Evolutionary conservation across 805 yeast species (phyloP), one percentile per base, ranked within the genome.

Genomic region (Candida vaughaniae): DNA sequence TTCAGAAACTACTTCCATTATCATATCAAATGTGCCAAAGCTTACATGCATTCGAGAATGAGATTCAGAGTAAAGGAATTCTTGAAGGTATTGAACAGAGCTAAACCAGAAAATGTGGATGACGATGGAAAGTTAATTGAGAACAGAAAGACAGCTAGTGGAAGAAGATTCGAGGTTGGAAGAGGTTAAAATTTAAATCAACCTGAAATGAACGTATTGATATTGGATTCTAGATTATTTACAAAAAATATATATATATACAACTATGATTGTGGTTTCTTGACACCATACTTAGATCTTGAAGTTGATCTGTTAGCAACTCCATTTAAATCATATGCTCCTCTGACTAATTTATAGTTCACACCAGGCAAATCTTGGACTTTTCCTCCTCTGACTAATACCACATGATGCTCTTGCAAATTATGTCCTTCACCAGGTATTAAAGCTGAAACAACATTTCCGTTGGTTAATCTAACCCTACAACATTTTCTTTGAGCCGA

Each of bases 351-450:
- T 64, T 86, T 93, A 63, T 93, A 93, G 60, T 88, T 90, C 33
- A 93, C 96, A 76, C 99, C 99, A 17, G 99, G 99, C 52, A 91
- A 71, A 80, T 93, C 99, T 58, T 90, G 96, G 36, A 87, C 87
- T 74, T 97, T 81, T 11, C 99, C 99, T n/a, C 99, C 99, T 64
- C 99, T 80, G 3, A 93, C 95, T 36, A 80, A 77, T 1, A 93
- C 98, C 35, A 93, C 95, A 55, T 95, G 86, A 66, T 93, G 99
- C 62, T 93, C 99, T 69, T 93, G 98, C 16, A 95, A 83, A 56
- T 93, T 93, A 64, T 93, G 99, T 15, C 99, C 99, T 58, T 93
- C 97, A 38, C 99, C 99, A 11, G 97, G 96, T 40, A 93, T 93
- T 60, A 89, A 90, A 1, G 96, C 96, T 31, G 91, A 82, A 12